phyloP scores from a whole-genome alignment of 257 asterid species.

The Nicotiana knightiana region DNA sequence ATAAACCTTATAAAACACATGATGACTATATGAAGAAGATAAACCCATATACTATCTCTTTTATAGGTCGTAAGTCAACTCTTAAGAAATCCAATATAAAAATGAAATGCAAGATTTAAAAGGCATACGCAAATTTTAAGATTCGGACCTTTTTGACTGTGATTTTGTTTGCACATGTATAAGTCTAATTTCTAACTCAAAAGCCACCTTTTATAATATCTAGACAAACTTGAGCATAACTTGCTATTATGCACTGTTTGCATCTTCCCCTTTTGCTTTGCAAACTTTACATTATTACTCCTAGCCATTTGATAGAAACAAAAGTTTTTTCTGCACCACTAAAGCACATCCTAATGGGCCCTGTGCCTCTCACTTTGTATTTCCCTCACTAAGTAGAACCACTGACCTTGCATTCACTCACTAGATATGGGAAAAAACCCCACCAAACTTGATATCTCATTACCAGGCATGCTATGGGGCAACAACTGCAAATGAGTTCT shows the following conservation, averaged over 20 bases:
- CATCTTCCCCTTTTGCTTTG: conserved; percentile 24
- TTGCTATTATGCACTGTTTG: conserved; percentile 18
- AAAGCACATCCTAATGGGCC: conserved; percentile 21
- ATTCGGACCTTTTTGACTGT: conserved; percentile 12
- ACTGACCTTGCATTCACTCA: not conserved
- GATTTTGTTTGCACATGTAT: conserved; percentile 13
- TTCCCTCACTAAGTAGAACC: not conserved
- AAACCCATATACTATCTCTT: not conserved
- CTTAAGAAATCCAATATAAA: not conserved
- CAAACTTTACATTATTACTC: conserved; percentile 21
- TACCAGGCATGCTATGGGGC: not conserved
- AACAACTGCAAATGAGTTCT: not conserved
- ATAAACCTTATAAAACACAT: not conserved
- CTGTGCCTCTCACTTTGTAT: conserved; percentile 9
- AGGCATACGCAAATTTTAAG: conserved; percentile 5
- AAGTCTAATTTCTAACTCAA: conserved; percentile 14
- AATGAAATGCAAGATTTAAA: not conserved
- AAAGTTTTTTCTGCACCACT: conserved; percentile 16
- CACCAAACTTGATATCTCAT: not conserved
- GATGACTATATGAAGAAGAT: not conserved
- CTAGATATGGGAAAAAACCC: conserved; percentile 3
- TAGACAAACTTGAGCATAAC: conserved; percentile 15
- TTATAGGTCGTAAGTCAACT: not conserved
- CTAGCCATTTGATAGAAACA: conserved; percentile 21
- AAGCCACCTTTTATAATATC: conserved; percentile 21